These are phyloP conservation scores for Crithidia fasciculata DNA, from an alignment of 208 protist species.

Conservation along the genomic window DNA sequence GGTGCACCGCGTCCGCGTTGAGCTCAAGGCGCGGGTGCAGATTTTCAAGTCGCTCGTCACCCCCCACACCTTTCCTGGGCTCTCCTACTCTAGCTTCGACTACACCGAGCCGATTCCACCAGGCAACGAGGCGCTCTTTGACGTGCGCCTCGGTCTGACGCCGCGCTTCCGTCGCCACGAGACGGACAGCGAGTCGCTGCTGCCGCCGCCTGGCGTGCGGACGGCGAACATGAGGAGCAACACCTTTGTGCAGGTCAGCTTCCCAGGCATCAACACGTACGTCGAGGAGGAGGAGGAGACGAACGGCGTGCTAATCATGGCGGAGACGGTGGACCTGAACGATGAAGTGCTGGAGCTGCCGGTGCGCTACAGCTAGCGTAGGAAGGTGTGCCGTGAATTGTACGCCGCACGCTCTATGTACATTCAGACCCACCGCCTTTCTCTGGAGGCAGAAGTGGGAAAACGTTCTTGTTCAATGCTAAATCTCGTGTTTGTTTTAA, in stretches of 20 bases:
- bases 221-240: slow-evolving; percentile 57
- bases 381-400: neutral
- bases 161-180: slow-evolving; percentile 52
- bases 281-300: slow-evolving; percentile 62
- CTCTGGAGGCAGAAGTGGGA: too few species aligned
- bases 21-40: slow-evolving; percentile 55
- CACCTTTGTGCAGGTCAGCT: slow-evolving; percentile 51
- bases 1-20: slow-evolving; percentile 48
- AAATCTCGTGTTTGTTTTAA: too few species aligned
- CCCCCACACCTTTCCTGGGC: slow-evolving; percentile 40
- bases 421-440: too few species aligned
- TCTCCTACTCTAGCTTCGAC: slow-evolving; percentile 54
- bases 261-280: slow-evolving; percentile 58
- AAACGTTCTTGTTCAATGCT: too few species aligned
- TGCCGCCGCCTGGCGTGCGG: slow-evolving; percentile 59
- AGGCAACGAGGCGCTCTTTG: slow-evolving; percentile 46
- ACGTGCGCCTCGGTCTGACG: slow-evolving; percentile 40
- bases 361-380: slow-evolving; percentile 47
- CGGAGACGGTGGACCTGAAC: slow-evolving; percentile 54
- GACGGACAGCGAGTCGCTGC: slow-evolving; percentile 39
- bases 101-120: slow-evolving; percentile 55
- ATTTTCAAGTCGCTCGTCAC: slow-evolving; percentile 69
- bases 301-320: slow-evolving; percentile 47
- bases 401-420: too few species aligned
- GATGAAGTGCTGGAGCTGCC: slow-evolving; percentile 64